Evolutionary conservation across 441 rosid species (phyloP).

Genomic region (Heliophila coronopifolia): DNA sequence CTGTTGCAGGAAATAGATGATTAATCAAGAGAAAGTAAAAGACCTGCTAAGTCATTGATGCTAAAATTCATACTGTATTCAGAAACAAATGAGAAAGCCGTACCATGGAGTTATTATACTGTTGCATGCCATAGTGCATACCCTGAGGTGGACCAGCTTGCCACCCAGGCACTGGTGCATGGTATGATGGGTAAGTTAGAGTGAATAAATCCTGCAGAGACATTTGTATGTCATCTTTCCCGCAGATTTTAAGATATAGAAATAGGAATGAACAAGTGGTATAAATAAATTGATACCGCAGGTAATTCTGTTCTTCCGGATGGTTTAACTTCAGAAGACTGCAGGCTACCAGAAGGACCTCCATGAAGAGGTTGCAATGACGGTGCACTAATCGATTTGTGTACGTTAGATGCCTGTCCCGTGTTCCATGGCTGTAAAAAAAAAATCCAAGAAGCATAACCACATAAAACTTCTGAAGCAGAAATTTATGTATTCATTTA

Average conservation of each 20-base stretch:
- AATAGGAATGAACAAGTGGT: neutral
- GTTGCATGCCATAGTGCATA: conserved; percentile 52
- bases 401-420: conserved; percentile 36
- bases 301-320: conserved; percentile 72
- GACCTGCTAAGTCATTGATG: conserved; percentile 4
- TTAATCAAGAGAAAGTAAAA: conserved; percentile 7
- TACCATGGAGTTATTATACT: conserved; percentile 55
- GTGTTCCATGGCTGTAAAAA: conserved; percentile 56
- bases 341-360: conserved; percentile 30
- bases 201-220: conserved; percentile 72
- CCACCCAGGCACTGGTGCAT: conserved; percentile 59
- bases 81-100: conserved; percentile 13
- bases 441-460: conserved; percentile 17
- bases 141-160: conserved; percentile 58
- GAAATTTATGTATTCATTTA: neutral
- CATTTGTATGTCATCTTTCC: neutral
- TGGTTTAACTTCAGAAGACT: conserved; percentile 43
- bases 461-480: conserved; percentile 1
- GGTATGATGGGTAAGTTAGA: conserved; percentile 45
- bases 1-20: conserved; percentile 34
- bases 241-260: neutral
- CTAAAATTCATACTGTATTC: conserved; percentile 10
- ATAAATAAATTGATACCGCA: conserved; percentile 40
- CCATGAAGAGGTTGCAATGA: conserved; percentile 39
- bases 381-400: conserved; percentile 35